phyloP scores from a whole-genome alignment of 2,329 filamentous ascomycete genomes.

The Pseudocercospora pini-densiflorae region DNA sequence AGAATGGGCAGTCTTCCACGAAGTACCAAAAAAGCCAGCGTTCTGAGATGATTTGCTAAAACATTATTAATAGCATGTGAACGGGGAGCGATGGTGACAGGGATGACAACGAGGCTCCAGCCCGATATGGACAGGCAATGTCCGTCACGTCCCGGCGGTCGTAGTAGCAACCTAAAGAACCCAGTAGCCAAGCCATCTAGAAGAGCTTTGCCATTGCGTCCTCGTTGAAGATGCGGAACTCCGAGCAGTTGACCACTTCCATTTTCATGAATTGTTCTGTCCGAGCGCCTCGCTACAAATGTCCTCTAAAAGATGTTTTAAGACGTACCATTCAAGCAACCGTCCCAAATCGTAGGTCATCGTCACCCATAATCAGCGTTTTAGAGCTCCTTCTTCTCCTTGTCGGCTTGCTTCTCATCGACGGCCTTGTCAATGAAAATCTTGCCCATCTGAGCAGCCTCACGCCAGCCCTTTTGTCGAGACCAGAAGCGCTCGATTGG shows the following conservation, averaged over 20 bases:
- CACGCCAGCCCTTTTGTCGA: constrained; percentile 54
- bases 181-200: not conserved
- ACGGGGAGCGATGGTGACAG: not conserved
- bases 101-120: not conserved
- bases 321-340: not conserved
- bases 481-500: constrained; percentile 59
- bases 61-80: not conserved
- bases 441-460: constrained; percentile 57
- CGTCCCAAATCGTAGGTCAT: not conserved
- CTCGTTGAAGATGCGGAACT: not conserved
- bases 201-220: not conserved
- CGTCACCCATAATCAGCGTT: not conserved
- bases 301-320: not conserved
- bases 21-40: not conserved
- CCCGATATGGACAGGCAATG: not conserved
- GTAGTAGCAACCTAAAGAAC: not conserved
- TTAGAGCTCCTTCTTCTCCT: constrained; percentile 42
- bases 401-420: constrained; percentile 27
- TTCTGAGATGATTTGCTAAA: not conserved
- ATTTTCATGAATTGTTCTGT: not conserved
- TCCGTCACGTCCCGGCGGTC: not conserved
- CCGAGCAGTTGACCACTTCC: not conserved
- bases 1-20: not conserved
- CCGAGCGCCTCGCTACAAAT: not conserved
- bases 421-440: constrained; percentile 53